Evolutionary conservation across 768 basidiomycete genomes (phyloP), one percentile per base, ranked within the genome.

Genomic region (Rhodocollybia butyracea): DNA sequence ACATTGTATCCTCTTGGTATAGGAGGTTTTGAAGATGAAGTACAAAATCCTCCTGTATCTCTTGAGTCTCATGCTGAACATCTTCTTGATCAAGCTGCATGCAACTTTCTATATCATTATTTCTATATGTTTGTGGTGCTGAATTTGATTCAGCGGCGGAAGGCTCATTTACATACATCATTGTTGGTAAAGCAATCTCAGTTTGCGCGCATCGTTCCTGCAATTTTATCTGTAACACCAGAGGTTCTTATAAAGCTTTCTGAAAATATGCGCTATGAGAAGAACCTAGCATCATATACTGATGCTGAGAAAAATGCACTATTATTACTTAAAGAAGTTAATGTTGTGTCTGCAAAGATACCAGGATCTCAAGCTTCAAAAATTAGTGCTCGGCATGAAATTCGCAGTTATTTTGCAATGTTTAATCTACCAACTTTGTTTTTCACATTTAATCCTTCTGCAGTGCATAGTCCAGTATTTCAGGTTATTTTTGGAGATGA

Each of bases 361-460:
- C 70, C 72, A 15, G 69, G 72, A 4, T 73, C 66, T 1, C 58
- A 65, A 7, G 59, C 65, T 2, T 58, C 66, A 3, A 72, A 72
- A 31, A 51, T 71, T 0, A 54, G 29, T n/a, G 36, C 56, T 15
- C 36, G 64, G 3, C 62, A 60, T 55, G 61, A 65, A 24, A 68
- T 72, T 10, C 17, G 56, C 0, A 62, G 51, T 24, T 71, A 71
- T 36, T 62, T 60, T 19, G 67, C 62, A 3, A 63, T 60, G 29
- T 71, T 69, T 56, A 64, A 67, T 22, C 8, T 72, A 8, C 63
- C 66, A 2, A 64, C 19, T 61, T 24, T 70, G 0, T 70, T 59
- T 57, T 70, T 11, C n/a, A 70, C 66, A 0, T 57, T 64, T 45
- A 70, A 70, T 56, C 63, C 66, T 69, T 30, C 7, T n/a, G n/a